These are phyloP conservation scores for Syncephalastrum monosporum DNA, from an alignment of 371 early-diverging fungal genomes.

Conservation along the genomic window DNA sequence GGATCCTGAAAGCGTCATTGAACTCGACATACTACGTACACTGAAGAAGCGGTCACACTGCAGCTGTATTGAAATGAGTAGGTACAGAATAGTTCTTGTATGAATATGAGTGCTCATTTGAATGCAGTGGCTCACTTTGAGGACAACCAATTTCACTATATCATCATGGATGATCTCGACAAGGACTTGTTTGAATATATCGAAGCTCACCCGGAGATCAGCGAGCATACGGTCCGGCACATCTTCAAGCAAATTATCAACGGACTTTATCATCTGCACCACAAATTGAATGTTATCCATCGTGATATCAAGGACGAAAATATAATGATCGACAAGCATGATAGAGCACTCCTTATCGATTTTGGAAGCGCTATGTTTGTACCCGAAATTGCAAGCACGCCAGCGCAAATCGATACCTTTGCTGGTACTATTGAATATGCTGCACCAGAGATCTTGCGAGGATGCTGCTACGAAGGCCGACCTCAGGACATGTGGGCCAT, in stretches of 20 bases:
- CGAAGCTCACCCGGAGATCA: conserved; percentile 52
- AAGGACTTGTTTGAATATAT: conserved; percentile 73
- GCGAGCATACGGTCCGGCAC: conserved; percentile 48
- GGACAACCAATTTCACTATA: conserved; percentile 61
- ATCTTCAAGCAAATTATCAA: conserved; percentile 60
- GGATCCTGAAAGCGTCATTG: no score
- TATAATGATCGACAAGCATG: conserved; percentile 56
- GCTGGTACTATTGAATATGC: conserved; percentile 72
- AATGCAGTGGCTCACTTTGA: conserved; percentile 38
- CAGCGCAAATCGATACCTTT: conserved; percentile 56
- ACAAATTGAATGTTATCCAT: conserved; percentile 63
- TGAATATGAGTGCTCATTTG: no score
- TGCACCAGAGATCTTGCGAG: conserved; percentile 66
- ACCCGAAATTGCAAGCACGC: conserved; percentile 32
- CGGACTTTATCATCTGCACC: conserved; percentile 66
- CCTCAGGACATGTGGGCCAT: conserved; percentile 83
- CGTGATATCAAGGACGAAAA: conserved; percentile 75
- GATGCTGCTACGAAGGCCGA: conserved; percentile 60
- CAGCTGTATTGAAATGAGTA: no score
- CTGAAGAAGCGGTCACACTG: no score
- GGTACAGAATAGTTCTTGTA: no score
- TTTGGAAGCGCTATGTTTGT: conserved; percentile 71
- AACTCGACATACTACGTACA: no score
- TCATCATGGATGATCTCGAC: conserved; percentile 61
- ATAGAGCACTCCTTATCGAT: conserved; percentile 59